A percentile compares a stretch with the other conserved stretches of the same genome.
Conservation (phyloP, 768 basidiomycete genomes). For the Boletus insuetus region DNA sequence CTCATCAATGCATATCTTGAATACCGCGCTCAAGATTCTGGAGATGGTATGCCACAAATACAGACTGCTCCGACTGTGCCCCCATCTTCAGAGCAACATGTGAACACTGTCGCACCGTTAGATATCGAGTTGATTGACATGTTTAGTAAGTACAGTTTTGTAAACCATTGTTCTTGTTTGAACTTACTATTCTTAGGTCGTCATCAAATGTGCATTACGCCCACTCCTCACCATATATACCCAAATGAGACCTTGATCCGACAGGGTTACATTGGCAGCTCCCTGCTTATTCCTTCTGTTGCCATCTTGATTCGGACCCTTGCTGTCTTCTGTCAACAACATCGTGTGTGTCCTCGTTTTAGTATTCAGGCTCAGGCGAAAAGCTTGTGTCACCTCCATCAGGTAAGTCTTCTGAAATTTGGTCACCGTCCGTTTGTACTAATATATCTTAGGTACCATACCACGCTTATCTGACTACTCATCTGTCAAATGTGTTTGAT, state of each 20-base stretch:
- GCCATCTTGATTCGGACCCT: constrained; percentile 16
- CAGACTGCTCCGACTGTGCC: no score
- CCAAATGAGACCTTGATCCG: constrained; percentile 10
- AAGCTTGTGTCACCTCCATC: not conserved
- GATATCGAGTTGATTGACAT: not conserved
- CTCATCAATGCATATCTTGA: no score
- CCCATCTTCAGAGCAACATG: no score
- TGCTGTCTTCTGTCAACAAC: constrained; percentile 1
- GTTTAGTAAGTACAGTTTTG: not conserved
- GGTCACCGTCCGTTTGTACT: not conserved
- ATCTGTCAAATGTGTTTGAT: constrained; percentile 4
- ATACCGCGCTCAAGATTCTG: no score
- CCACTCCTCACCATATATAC: not conserved
- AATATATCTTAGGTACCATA: constrained; percentile 4
- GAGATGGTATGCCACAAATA: no score
- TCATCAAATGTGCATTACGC: not conserved
- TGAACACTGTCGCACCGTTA: no score
- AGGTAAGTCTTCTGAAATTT: not conserved
- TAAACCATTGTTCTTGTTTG: not conserved
- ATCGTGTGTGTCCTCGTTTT: constrained; percentile 5
- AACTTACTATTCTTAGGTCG: not conserved
- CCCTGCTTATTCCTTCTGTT: not conserved
- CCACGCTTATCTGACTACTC: not conserved
- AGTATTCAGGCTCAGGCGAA: constrained; percentile 4
- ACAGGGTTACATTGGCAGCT: constrained; percentile 11